Base-by-base conservation (phyloP, 2,329 filamentous ascomycete species). In the Stachybotrys chlorohalonatus region DNA sequence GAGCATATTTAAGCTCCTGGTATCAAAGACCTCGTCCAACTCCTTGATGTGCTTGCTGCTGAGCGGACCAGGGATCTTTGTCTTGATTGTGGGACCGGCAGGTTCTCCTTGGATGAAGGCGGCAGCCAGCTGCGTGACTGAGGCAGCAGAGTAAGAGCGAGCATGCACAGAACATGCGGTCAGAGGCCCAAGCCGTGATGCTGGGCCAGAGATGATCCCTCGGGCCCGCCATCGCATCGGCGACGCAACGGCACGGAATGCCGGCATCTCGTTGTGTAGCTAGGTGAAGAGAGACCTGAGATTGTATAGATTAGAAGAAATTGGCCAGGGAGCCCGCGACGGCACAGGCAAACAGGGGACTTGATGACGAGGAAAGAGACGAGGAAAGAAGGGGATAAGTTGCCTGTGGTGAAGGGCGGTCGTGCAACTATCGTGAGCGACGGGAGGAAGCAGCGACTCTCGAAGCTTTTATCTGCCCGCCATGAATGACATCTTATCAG, bases 1-100 rank as follows among this genome's bases (percentile, higher is more conserved):
- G 64, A 92, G 76, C 84, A 91, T 88, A 77, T 94, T 95, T 75
- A 93, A 74, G 72, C 86, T 90, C 58, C 90, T 81, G 6, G 89
- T 93, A 70, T 95, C 90, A 66, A 94, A 95, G 56, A 95, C 87
- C 66, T 85, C 76, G 72, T 87, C 76, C 58, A 95, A 80, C 68
- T 90, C 82, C 58, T 83, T 76, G 59, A 88, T 84, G 52, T 82
- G 80, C 63, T 83, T 80, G 74, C 84, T 79, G 70, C 85, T 84
- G 74, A 85, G 81, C 45, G 90, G 90, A 0, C 90, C 90, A 0
- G 90, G 90, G 55, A 95, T 87, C 49, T 74, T 71, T 30, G 79
- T 81, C 73, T 80, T 80, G 63, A 84, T 66, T 4, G 73, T 64
- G 31, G 81, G 81, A 31, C 66, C 74, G 31, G 73, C 69, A 48